Percentiles rank a stretch among this genome's conserved stretches.
These are phyloP conservation scores for Chalara sp. DNA, from an alignment of 2,329 filamentous ascomycete species.

Conservation along the genomic window DNA sequence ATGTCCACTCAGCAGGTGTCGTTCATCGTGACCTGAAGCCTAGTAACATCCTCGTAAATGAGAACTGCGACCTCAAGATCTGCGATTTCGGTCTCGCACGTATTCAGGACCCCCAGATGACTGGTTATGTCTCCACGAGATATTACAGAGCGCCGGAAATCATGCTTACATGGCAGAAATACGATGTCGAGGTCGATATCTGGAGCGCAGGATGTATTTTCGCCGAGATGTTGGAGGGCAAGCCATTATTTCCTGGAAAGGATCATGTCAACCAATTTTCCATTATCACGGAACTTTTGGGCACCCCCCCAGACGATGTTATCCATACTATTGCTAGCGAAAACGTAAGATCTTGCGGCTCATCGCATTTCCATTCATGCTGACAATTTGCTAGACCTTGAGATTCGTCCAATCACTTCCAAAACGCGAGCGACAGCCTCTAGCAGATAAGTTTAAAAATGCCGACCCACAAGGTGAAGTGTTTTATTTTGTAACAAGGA, in stretches of 20 bases:
- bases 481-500: neutral
- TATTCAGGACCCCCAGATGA: slow-evolving; percentile 99
- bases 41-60: slow-evolving; percentile 98
- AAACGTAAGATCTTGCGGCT: slow-evolving; percentile 56
- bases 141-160: slow-evolving; percentile 99
- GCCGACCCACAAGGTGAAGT: slow-evolving; percentile 70
- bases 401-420: slow-evolving; percentile 96
- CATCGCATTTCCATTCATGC: slow-evolving; percentile 9
- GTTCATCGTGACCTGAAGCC: slow-evolving; percentile 97
- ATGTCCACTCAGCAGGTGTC: slow-evolving; percentile 96
- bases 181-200: slow-evolving; percentile 97
- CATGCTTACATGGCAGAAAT: slow-evolving; percentile 99
- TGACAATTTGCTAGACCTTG: slow-evolving; percentile 58
- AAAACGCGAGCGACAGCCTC: slow-evolving; percentile 83
- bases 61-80: slow-evolving; percentile 99
- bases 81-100: slow-evolving; percentile 97
- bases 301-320: slow-evolving; percentile 95
- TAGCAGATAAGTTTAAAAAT: slow-evolving; percentile 89
- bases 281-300: slow-evolving; percentile 96
- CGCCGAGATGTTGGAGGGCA: slow-evolving; percentile 97
- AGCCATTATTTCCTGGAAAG: slow-evolving; percentile 96
- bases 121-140: slow-evolving; percentile 94
- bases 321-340: slow-evolving; percentile 98
- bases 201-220: slow-evolving; percentile 99
- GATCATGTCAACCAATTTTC: slow-evolving; percentile 99